Evolutionary conservation across 1,139 yeast genomes (phyloP).

Genomic region (Starmera stellimalicola): DNA sequence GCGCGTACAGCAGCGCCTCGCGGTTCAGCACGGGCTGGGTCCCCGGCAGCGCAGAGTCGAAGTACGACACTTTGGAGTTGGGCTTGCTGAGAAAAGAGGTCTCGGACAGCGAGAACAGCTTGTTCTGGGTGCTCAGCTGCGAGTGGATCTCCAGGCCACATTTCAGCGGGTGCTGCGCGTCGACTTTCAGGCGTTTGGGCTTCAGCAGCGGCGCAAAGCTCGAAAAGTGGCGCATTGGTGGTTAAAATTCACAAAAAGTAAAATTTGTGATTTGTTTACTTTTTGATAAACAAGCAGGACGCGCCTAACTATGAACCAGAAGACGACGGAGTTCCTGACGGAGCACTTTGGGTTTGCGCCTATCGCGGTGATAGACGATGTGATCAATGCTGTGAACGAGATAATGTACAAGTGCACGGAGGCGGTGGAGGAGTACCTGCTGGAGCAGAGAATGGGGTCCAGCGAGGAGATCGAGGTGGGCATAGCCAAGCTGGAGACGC

Average conservation of each 20-base stretch:
- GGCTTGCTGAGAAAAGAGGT: conserved; percentile 39
- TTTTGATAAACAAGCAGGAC: not conserved
- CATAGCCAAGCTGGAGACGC: conserved; percentile 70
- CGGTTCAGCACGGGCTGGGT: conserved; percentile 79
- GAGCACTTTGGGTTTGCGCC: conserved; percentile 89
- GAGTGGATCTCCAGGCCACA: conserved; percentile 94
- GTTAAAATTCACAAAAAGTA: not conserved
- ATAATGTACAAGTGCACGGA: conserved; percentile 76
- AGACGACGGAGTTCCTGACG: conserved; percentile 54
- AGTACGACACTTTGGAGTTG: conserved; percentile 64
- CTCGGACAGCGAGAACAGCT: conserved; percentile 64
- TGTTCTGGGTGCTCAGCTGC: conserved; percentile 64
- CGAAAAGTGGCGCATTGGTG: not conserved
- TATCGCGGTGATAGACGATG: conserved; percentile 77
- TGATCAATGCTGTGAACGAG: conserved; percentile 81
- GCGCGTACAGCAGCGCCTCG: conserved; percentile 63
- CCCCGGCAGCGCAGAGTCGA: conserved; percentile 87
- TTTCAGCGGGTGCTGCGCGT: conserved; percentile 33
- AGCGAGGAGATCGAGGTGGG: conserved; percentile 33
- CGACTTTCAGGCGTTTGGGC: not conserved
- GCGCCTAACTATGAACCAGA: too few species aligned
- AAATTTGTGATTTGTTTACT: not conserved
- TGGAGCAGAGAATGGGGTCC: conserved; percentile 23
- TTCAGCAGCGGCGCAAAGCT: not conserved
- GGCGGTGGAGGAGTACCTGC: conserved; percentile 64